Evolutionary conservation across 2,329 filamentous ascomycete genomes (phyloP).

Genomic region (Aspergillus sclerotialis): DNA sequence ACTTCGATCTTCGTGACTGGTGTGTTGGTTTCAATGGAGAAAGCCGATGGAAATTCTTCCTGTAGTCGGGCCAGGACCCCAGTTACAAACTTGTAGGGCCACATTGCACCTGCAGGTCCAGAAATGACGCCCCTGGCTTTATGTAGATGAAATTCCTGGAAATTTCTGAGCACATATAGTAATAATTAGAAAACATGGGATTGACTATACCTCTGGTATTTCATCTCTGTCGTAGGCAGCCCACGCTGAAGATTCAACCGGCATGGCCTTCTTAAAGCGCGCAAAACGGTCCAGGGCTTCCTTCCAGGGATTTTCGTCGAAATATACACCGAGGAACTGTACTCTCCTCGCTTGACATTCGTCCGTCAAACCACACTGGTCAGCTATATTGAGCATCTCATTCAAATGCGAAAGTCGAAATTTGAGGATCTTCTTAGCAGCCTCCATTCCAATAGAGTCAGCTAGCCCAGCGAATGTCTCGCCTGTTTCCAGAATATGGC

Average conservation of each 20-base stretch:
- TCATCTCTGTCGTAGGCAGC: slow-evolving; percentile 12
- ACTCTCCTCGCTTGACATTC: slow-evolving; percentile 19
- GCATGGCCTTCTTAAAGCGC: slow-evolving; percentile 20
- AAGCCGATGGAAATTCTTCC: slow-evolving; percentile 26
- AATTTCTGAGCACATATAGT: not conserved
- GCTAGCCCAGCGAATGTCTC: slow-evolving; percentile 17
- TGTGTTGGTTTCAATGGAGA: slow-evolving; percentile 19
- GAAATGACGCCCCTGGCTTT: slow-evolving; percentile 17
- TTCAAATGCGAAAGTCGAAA: slow-evolving; percentile 19
- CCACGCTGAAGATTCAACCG: slow-evolving; percentile 21
- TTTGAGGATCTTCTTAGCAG: slow-evolving; percentile 12
- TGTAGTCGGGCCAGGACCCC: slow-evolving; percentile 13
- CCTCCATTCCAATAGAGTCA: slow-evolving; percentile 10
- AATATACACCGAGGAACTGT: slow-evolving; percentile 21
- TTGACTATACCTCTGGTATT: slow-evolving; percentile 13
- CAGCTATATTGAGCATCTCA: slow-evolving; percentile 13
- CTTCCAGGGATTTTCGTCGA: slow-evolving; percentile 18
- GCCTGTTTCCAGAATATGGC: slow-evolving; percentile 22
- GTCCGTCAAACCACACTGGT: slow-evolving; percentile 14
- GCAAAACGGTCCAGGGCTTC: slow-evolving; percentile 11
- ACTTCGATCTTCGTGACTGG: slow-evolving; percentile 10
- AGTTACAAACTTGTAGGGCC: slow-evolving; percentile 27
- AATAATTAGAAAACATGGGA: not conserved
- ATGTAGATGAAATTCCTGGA: slow-evolving; percentile 17
- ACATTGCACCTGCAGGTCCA: slow-evolving; percentile 22